A percentile compares a stretch with the other conserved stretches of the same genome.
These are phyloP conservation scores for Boeremia lycopersici DNA, from an alignment of 2,329 filamentous ascomycete genomes.

Conservation along the genomic window DNA sequence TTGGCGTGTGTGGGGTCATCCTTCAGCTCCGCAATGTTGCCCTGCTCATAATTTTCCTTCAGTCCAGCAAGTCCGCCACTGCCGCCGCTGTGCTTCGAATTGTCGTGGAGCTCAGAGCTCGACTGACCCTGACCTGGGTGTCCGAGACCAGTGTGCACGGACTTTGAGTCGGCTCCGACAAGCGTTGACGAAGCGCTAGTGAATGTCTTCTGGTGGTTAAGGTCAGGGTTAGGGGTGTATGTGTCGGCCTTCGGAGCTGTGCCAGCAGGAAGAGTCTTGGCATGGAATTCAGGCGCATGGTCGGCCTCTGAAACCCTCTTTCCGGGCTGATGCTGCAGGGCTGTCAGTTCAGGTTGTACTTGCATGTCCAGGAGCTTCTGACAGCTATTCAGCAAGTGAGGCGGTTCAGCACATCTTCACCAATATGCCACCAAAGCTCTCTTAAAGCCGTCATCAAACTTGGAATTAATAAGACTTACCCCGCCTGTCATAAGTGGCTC, in stretches of 20 bases:
- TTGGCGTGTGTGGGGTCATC: slow-evolving; percentile 42
- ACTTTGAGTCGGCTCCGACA: slow-evolving; percentile 58
- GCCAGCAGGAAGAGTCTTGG: slow-evolving; percentile 65
- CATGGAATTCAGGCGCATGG: slow-evolving; percentile 63
- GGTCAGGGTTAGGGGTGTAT: slow-evolving; percentile 54
- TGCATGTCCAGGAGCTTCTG: neutral
- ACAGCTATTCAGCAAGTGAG: neutral
- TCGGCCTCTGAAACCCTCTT: slow-evolving; percentile 62
- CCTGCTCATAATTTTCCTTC: slow-evolving; percentile 29
- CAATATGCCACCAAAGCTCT: neutral
- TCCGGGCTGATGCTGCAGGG: slow-evolving; percentile 67
- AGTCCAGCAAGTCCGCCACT: slow-evolving; percentile 55
- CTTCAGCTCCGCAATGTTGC: slow-evolving; percentile 29
- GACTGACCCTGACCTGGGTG: slow-evolving; percentile 59
- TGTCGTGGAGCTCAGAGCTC: slow-evolving; percentile 57
- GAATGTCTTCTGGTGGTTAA: slow-evolving; percentile 50
- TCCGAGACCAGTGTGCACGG: slow-evolving; percentile 61
- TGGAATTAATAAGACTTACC: slow-evolving; percentile 49
- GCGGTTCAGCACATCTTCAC: neutral
- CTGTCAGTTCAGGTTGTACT: slow-evolving; percentile 6
- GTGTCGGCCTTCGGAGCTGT: slow-evolving; percentile 61
- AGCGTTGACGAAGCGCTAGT: slow-evolving; percentile 55
- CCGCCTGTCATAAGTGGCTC: slow-evolving; percentile 62
- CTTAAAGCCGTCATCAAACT: neutral
- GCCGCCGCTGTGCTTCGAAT: slow-evolving; percentile 41